Conservation (phyloP, 2,329 filamentous ascomycete genomes). For the Exserohilum rostratum region DNA sequence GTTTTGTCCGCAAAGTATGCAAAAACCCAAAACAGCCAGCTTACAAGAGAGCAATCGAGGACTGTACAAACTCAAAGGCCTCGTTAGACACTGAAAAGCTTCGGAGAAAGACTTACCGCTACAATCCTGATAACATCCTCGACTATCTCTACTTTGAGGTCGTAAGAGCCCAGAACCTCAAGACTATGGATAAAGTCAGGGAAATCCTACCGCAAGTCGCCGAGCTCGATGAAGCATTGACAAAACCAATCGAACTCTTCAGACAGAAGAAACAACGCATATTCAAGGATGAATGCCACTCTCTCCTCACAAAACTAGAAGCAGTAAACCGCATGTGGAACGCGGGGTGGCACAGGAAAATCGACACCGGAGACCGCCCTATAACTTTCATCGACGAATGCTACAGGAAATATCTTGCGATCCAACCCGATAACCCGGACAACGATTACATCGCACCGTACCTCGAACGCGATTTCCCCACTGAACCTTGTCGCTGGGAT, state of each 20-base stretch:
- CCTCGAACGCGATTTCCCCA: slow-evolving; percentile 11
- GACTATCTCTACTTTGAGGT: slow-evolving; percentile 67
- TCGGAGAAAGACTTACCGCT: slow-evolving; percentile 26
- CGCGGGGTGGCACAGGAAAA: neutral
- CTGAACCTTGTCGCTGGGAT: slow-evolving; percentile 47
- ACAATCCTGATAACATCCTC: slow-evolving; percentile 58
- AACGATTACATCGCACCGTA: slow-evolving; percentile 17
- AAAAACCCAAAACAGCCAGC: slow-evolving; percentile 56
- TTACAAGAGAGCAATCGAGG: slow-evolving; percentile 44
- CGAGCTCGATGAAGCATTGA: slow-evolving; percentile 30
- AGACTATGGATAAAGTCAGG: slow-evolving; percentile 37
- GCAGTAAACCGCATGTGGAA: slow-evolving; percentile 17
- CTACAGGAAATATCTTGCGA: slow-evolving; percentile 24
- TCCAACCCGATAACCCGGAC: slow-evolving; percentile 22
- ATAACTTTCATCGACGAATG: slow-evolving; percentile 24
- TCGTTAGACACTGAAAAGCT: slow-evolving; percentile 20
- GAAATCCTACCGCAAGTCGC: slow-evolving; percentile 25
- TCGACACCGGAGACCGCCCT: slow-evolving; percentile 12
- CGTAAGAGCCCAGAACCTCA: slow-evolving; percentile 51
- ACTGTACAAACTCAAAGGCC: slow-evolving; percentile 21
- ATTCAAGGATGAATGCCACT: slow-evolving; percentile 19
- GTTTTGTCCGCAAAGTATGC: slow-evolving; percentile 60
- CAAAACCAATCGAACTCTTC: slow-evolving; percentile 15
- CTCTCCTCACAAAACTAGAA: neutral
- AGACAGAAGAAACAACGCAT: neutral